Percentiles rank a stretch among this genome's conserved stretches.
These are phyloP conservation scores for Pichia cactophila DNA, from an alignment of 1,139 yeast species.

Conservation along the genomic window DNA sequence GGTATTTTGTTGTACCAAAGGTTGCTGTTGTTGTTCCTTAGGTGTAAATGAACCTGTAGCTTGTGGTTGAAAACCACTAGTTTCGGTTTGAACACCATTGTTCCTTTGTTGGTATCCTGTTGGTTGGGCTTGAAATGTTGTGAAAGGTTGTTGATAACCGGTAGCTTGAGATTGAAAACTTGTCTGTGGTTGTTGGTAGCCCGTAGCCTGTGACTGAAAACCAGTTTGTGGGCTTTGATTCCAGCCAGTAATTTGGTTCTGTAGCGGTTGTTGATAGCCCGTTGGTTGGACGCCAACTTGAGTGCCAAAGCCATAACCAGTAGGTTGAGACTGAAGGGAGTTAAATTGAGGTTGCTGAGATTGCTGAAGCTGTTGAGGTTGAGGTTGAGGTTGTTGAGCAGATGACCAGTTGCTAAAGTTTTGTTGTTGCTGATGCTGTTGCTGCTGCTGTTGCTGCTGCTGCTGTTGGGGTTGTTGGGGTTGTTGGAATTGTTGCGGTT, in stretches of 20 bases:
- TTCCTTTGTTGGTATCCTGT: conserved; percentile 22
- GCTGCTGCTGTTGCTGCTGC: conserved; percentile 13
- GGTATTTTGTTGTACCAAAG: conserved; percentile 25
- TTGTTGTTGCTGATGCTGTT: conserved; percentile 5
- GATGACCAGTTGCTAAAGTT: background rate
- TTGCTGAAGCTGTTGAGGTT: conserved; percentile 2
- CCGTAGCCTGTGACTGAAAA: conserved; percentile 14
- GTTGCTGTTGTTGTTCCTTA: conserved; percentile 17
- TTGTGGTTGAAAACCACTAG: conserved; percentile 20
- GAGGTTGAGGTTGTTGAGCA: background rate
- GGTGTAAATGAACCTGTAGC: conserved; percentile 22
- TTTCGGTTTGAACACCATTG: conserved; percentile 13
- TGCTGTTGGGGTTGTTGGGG: conserved; percentile 16
- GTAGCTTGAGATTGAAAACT: conserved; percentile 15
- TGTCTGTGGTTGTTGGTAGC: conserved; percentile 15
- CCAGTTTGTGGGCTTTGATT: conserved; percentile 14
- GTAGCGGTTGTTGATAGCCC: conserved; percentile 12
- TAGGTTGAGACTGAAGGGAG: conserved; percentile 24
- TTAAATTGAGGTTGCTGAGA: conserved; percentile 8
- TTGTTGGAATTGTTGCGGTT: background rate
- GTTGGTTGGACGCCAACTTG: conserved; percentile 5
- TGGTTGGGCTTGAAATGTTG: conserved; percentile 18
- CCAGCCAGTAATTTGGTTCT: conserved; percentile 26
- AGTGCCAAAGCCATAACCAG: conserved; percentile 25
- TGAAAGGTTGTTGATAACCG: conserved; percentile 21